Percentiles rank a stretch among this genome's conserved stretches.
phyloP scores from a whole-genome alignment of 306 rosid species.

The Cicer judaicum region DNA sequence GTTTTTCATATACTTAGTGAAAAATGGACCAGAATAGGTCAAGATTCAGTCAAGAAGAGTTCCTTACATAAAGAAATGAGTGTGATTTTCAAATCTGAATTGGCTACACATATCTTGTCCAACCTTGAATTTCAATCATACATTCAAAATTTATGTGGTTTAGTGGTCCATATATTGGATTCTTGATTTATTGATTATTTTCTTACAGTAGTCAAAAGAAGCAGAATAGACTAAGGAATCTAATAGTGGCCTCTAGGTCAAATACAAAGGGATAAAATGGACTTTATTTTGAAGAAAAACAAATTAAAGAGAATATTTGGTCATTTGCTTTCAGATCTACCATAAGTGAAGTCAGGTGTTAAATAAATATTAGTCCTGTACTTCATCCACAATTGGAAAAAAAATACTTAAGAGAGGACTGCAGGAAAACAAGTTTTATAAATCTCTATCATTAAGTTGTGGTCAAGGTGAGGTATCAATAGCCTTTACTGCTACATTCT shows the following conservation, averaged over 20 bases:
- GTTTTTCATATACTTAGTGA: constrained; percentile 3
- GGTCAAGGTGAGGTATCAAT: not conserved
- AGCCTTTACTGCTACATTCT: not conserved
- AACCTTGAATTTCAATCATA: constrained; percentile 18
- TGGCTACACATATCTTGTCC: not conserved
- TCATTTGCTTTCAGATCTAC: constrained; percentile 28
- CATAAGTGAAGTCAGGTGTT: constrained; percentile 10
- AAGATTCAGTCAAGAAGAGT: constrained; percentile 28
- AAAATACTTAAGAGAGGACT: not conserved
- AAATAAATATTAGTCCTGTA: not conserved
- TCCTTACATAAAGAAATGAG: constrained; percentile 7
- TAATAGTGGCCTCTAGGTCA: not conserved
- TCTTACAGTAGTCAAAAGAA: not conserved
- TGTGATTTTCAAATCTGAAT: not conserved
- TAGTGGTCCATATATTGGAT: constrained; percentile 23
- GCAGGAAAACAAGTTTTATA: too few species aligned
- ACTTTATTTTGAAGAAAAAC: not conserved
- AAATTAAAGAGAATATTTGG: constrained; percentile 6
- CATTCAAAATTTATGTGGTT: not conserved
- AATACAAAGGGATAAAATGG: not conserved
- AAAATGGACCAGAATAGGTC: constrained; percentile 26
- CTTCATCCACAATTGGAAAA: not conserved
- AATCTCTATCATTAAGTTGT: not conserved
- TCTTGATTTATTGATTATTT: constrained; percentile 2
- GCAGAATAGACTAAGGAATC: constrained; percentile 17